Base-by-base conservation (phyloP, 371 early-diverging fungal genomes). In the Mucor velutinosus region DNA sequence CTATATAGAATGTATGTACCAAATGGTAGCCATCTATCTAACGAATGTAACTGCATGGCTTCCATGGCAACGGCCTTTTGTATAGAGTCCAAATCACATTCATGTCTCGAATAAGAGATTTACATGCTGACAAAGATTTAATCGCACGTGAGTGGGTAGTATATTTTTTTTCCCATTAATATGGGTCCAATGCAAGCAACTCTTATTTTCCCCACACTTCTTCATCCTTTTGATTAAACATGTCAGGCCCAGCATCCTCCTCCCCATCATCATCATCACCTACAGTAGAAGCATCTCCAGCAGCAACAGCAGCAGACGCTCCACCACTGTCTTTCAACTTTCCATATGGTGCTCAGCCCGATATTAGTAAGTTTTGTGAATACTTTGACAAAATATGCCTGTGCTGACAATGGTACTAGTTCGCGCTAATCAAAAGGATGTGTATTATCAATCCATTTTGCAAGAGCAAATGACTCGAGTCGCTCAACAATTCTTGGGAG, bases 391-490 rank as follows among this genome's bases (percentile, higher is more conserved):
- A 23, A 23, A 21, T 6, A 6, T 21, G 35, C 35, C 6, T 15
- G 6, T 5, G 17, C 43, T 43, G 6, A 43, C 17, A 15, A 43
- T 17, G 4, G n/a, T 7, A 43, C 25, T 68, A 89, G 92, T 95
- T 75, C 90, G 96, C 21, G 90, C 95, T 45, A 87, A 91, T 68
- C 95, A 96, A 69, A 96, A 96, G 73, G 96, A 96, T 80, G 80
- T 87, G 8, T 90, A 90, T 74, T 94, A 94, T 72, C 86, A 87
- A 76, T 74, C 81, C 23, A 77, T 88, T 23, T 63, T 94, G 29
- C 87, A 86, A 65, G 80, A 84, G 25, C 88, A 90, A 73, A 73
- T 93, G 67, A 79, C 86, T 2, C 78, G 83, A 61, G 86, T 90
- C 0, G 84, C 87, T 64, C 87, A 89, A 64, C 85, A 86, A 55